Conservation (phyloP, 768 basidiomycete species). For the Phanerochaete carnosa region DNA sequence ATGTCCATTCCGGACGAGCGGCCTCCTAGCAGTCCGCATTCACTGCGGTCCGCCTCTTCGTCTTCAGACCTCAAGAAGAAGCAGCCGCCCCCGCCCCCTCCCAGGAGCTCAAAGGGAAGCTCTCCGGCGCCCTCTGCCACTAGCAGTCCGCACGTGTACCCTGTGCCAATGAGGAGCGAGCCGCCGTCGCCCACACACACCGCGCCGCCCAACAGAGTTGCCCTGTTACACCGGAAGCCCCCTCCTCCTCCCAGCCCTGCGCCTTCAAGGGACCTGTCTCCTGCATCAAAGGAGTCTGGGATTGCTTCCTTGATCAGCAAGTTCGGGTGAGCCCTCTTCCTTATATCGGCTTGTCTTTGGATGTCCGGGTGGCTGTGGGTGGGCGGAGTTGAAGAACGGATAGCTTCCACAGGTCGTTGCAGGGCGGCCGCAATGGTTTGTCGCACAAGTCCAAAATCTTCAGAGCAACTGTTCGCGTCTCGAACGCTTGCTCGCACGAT, state of each 20-base stretch:
- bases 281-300: conserved; percentile 10
- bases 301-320: conserved; percentile 43
- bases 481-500: not conserved
- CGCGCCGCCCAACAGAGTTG: not conserved
- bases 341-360: not conserved
- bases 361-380: not conserved
- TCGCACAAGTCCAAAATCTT: too few relatives aligned
- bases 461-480: too few relatives aligned
- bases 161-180: conserved; percentile 33
- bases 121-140: conserved; percentile 40
- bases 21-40: conserved; percentile 24
- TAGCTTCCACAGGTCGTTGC: too few relatives aligned
- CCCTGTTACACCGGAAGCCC: conserved; percentile 11
- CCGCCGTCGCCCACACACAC: conserved; percentile 2
- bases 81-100: conserved; percentile 62
- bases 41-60: conserved; percentile 46
- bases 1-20: conserved; percentile 22
- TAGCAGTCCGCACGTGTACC: conserved; percentile 47
- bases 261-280: not conserved
- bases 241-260: conserved; percentile 9
- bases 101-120: conserved; percentile 32
- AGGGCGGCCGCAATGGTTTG: too few relatives aligned
- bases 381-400: too few relatives aligned
- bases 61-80: conserved; percentile 53
- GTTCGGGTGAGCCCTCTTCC: conserved; percentile 43